These are phyloP conservation scores for Agrostemma githago DNA, from an alignment of 148 eudicot genomes.

Conservation along the genomic window DNA sequence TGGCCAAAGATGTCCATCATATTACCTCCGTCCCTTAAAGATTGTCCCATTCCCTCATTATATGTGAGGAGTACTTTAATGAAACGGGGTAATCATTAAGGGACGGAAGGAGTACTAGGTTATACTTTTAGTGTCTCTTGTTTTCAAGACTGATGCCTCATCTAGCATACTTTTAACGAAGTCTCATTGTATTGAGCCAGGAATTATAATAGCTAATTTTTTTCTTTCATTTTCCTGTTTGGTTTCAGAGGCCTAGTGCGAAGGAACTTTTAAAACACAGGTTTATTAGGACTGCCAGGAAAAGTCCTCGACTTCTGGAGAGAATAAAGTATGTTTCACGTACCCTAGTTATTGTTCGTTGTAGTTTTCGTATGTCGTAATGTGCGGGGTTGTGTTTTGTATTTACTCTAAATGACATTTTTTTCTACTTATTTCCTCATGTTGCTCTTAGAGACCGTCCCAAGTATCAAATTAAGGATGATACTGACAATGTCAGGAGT, in stretches of 20 bases:
- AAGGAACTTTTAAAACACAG: constrained; percentile 89
- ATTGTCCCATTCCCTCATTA: too few species aligned
- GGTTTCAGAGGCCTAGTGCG: constrained; percentile 86
- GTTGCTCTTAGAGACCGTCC: constrained; percentile 68
- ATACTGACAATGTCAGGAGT: constrained; percentile 47
- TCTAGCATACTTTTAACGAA: background rate
- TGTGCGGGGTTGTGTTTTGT: background rate
- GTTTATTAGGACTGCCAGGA: constrained; percentile 77
- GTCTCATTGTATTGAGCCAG: background rate
- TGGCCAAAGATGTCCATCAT: background rate
- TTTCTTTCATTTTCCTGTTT: constrained; percentile 13
- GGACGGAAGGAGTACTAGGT: too few species aligned
- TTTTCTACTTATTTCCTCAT: background rate
- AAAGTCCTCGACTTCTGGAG: constrained; percentile 83
- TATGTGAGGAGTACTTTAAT: too few species aligned
- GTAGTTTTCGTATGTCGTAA: background rate
- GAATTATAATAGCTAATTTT: background rate
- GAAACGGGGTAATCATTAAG: too few species aligned
- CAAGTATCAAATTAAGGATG: constrained; percentile 68
- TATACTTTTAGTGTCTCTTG: background rate
- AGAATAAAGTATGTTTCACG: constrained; percentile 64
- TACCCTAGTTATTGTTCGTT: background rate
- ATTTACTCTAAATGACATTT: background rate
- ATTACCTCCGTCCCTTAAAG: too few species aligned
- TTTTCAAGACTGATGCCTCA: constrained; percentile 5